A percentile compares a stretch with the other conserved stretches of the same genome.
phyloP scores from a whole-genome alignment of 345 rosid species.

The Theobroma cacao region DNA sequence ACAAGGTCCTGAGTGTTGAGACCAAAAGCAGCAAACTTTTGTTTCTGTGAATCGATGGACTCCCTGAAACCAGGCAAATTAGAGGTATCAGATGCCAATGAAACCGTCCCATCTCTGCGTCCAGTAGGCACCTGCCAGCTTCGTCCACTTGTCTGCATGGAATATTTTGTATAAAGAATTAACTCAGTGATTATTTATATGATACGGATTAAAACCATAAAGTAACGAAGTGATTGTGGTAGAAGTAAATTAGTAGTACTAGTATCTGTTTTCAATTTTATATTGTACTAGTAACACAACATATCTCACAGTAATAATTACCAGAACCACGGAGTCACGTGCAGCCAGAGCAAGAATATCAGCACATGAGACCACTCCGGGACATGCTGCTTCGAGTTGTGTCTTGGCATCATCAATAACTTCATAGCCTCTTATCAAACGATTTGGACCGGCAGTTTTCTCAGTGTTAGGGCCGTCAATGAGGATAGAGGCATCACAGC shows the following conservation, averaged over 20 bases:
- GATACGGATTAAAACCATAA: neutral
- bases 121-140: slow-evolving; percentile 52
- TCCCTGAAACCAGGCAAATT: slow-evolving; percentile 37
- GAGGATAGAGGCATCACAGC: slow-evolving; percentile 41
- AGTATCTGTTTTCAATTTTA: no score
- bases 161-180: neutral
- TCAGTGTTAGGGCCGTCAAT: slow-evolving; percentile 25
- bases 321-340: neutral
- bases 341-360: neutral
- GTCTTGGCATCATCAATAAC: slow-evolving; percentile 37
- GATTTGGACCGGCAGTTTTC: slow-evolving; percentile 34
- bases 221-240: neutral
- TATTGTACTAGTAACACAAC: no score
- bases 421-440: slow-evolving; percentile 31
- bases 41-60: slow-evolving; percentile 29
- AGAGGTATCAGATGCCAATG: slow-evolving; percentile 34
- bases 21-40: slow-evolving; percentile 25
- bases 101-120: slow-evolving; percentile 55
- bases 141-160: slow-evolving; percentile 37
- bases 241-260: neutral
- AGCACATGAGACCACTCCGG: neutral
- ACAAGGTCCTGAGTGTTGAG: slow-evolving; percentile 45
- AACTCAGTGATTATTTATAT: neutral
- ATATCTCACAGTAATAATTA: neutral
- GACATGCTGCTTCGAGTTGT: slow-evolving; percentile 16